Evolutionary conservation across 2,329 filamentous ascomycete species (phyloP).

Genomic region (Colletotrichum siamense): DNA sequence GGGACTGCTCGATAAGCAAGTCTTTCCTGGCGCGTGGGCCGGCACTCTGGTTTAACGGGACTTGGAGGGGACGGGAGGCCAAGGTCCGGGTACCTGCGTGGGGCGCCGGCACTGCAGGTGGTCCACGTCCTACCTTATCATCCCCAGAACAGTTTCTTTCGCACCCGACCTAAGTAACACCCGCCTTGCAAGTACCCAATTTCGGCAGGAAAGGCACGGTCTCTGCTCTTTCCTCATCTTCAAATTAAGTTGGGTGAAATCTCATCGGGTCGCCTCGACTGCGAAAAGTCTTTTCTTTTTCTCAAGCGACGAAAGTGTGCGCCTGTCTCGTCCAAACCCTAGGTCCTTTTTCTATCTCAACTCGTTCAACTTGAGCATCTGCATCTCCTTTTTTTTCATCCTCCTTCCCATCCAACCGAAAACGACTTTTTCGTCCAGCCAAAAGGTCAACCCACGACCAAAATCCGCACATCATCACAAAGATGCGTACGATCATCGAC

Average conservation of each 20-base stretch:
- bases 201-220: fast-evolving
- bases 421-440: neutral
- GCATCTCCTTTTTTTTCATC: neutral
- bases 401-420: neutral
- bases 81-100: neutral
- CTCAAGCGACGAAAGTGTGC: neutral
- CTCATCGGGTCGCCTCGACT: fast-evolving
- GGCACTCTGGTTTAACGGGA: too few relatives aligned
- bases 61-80: too few relatives aligned
- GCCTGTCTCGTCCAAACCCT: neutral
- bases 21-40: too few relatives aligned
- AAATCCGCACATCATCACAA: neutral
- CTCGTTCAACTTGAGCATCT: fast-evolving
- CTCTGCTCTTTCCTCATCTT: neutral
- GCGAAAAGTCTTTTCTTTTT: neutral
- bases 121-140: neutral
- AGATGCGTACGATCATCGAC: neutral
- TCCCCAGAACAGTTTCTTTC: neutral
- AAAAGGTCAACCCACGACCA: neutral
- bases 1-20: too few relatives aligned
- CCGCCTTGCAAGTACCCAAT: neutral
- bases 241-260: neutral
- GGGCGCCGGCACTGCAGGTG: neutral
- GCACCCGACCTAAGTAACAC: too few relatives aligned
- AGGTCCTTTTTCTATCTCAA: neutral